These are phyloP conservation scores for Cichorium intybus DNA, from an alignment of 140 eudicot species.

Conservation along the genomic window DNA sequence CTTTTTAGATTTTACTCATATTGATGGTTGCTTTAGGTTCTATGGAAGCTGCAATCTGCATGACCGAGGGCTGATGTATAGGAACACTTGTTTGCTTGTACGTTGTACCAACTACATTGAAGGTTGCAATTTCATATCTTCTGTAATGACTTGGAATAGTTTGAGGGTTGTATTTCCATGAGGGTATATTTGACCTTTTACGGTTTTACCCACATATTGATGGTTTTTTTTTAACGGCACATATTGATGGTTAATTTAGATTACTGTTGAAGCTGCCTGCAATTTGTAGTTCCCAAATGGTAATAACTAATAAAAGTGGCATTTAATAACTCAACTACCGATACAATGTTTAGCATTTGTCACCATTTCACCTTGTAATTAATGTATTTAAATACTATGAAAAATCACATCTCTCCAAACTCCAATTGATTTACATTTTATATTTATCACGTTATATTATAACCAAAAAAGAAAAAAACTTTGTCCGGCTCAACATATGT, in stretches of 20 bases:
- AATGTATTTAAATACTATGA: not conserved
- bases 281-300: constrained; percentile 10
- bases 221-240: no score
- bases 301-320: not conserved
- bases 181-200: no score
- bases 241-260: not conserved
- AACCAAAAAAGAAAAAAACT: no score
- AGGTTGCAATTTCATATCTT: no score
- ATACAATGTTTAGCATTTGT: constrained; percentile 8
- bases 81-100: no score
- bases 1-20: constrained; percentile 1
- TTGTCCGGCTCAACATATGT: no score
- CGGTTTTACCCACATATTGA: not conserved
- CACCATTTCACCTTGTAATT: not conserved
- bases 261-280: not conserved
- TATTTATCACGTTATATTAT: not conserved
- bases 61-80: not conserved
- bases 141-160: no score
- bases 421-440: not conserved
- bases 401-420: not conserved
- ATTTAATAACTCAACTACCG: constrained; percentile 25
- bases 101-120: no score
- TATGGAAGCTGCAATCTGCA: not conserved
- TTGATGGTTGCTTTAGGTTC: not conserved
- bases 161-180: not conserved